Conservation (phyloP, 192 early-diverging fungal species). For the Coemansia sp. region DNA sequence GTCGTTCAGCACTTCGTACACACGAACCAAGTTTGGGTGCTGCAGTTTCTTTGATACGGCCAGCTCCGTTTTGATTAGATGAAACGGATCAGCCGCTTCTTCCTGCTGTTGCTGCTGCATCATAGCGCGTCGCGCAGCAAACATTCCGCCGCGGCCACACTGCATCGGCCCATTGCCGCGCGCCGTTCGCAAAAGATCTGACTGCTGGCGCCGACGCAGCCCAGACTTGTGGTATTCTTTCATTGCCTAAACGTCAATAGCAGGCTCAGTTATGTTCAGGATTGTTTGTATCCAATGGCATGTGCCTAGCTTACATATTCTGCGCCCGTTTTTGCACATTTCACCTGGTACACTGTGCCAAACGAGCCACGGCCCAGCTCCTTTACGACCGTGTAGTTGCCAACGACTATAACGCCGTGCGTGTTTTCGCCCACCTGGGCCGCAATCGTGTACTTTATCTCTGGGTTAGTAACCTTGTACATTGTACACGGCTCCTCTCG, state of each 20-base stretch:
- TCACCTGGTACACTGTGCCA: constrained; percentile 81
- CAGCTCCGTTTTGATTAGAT: constrained; percentile 83
- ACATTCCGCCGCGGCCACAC: constrained; percentile 55
- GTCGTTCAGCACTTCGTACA: constrained; percentile 94
- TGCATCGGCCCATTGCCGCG: constrained; percentile 56
- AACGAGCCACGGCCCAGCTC: constrained; percentile 85
- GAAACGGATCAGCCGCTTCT: constrained; percentile 69
- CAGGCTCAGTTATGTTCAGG: not conserved
- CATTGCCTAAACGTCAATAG: constrained; percentile 59
- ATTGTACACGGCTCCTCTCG: constrained; percentile 11
- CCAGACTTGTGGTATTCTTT: constrained; percentile 93
- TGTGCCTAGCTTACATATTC: constrained; percentile 12
- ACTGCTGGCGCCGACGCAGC: constrained; percentile 69
- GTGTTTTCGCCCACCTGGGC: constrained; percentile 71
- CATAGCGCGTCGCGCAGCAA: constrained; percentile 30
- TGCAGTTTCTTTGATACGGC: constrained; percentile 94
- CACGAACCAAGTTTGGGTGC: constrained; percentile 81
- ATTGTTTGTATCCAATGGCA: not conserved
- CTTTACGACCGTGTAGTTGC: constrained; percentile 77
- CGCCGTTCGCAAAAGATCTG: constrained; percentile 38
- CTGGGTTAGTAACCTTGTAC: constrained; percentile 47
- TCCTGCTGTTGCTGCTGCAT: constrained; percentile 29
- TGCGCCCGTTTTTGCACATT: constrained; percentile 56
- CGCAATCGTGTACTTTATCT: constrained; percentile 51
- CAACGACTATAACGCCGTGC: constrained; percentile 72